phyloP scores from a whole-genome alignment of 352 stramenopile species.

The Aphanomyces cochlioides region DNA sequence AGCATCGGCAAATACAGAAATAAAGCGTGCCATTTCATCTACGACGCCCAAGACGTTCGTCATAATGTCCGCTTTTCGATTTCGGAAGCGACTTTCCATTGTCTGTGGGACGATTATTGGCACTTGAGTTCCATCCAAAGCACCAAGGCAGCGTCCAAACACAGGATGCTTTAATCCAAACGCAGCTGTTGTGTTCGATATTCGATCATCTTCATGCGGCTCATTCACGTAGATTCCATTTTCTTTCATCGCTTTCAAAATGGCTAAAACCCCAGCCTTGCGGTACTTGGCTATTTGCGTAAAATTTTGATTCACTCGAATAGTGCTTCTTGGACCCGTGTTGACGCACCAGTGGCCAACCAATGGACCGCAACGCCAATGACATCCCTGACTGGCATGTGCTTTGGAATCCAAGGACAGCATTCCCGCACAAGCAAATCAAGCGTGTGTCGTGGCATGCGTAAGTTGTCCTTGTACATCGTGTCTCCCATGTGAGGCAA shows the following conservation, averaged over 20 bases:
- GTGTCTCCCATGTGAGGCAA: too few relatives aligned
- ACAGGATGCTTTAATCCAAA: background rate
- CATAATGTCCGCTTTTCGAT: background rate
- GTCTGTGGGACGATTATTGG: background rate
- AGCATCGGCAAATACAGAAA: background rate
- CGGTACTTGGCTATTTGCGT: background rate
- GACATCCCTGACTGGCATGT: background rate
- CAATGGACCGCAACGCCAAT: background rate
- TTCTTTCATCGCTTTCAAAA: background rate
- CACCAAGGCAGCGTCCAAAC: background rate
- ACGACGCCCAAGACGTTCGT: background rate
- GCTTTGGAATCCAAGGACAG: background rate
- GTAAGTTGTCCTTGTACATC: too few relatives aligned
- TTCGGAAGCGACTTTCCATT: slow-evolving; percentile 1
- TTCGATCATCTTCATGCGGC: background rate
- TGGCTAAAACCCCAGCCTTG: background rate
- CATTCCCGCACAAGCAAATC: background rate
- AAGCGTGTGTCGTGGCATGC: background rate
- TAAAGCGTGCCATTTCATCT: background rate
- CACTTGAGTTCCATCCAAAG: background rate
- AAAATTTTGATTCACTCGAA: background rate
- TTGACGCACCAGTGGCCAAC: background rate
- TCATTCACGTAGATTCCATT: background rate
- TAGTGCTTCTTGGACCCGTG: background rate
- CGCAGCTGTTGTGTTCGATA: background rate